phyloP scores from a whole-genome alignment of 495 filamentous ascomycete species.

The Tuber magnatum region DNA sequence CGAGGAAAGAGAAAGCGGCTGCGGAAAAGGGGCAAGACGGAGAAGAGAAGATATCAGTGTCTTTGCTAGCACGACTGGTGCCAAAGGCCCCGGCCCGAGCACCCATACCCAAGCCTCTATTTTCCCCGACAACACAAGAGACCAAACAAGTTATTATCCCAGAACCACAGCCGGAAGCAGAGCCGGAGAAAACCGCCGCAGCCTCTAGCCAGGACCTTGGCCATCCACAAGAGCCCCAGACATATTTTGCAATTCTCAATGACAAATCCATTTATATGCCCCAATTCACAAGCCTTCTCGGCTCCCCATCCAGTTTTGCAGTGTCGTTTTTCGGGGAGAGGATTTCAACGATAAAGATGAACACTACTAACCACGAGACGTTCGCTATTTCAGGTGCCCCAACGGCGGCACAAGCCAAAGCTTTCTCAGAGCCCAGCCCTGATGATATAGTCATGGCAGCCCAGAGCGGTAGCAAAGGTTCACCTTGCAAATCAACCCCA shows the following conservation, averaged over 20 bases:
- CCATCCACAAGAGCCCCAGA: conserved; percentile 23
- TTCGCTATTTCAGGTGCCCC: conserved; percentile 36
- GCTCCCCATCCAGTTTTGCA: conserved; percentile 41
- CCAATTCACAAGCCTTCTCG: conserved; percentile 11
- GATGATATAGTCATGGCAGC: conserved; percentile 84
- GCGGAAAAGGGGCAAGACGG: conserved; percentile 47
- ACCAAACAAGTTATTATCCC: neutral
- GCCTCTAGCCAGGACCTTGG: conserved; percentile 30
- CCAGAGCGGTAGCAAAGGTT: conserved; percentile 77
- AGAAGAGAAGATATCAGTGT: conserved; percentile 28
- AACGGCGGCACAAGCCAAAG: conserved; percentile 31
- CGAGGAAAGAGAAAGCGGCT: conserved; percentile 75
- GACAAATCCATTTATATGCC: conserved; percentile 23
- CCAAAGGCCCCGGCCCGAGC: conserved; percentile 17
- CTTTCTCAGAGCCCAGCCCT: conserved; percentile 85
- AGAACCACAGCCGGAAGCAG: neutral
- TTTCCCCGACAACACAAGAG: neutral
- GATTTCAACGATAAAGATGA: conserved; percentile 23
- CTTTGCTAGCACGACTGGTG: conserved; percentile 34
- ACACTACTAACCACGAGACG: conserved; percentile 30
- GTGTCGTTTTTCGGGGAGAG: conserved; percentile 40
- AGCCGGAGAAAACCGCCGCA: neutral
- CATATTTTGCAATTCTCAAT: conserved; percentile 1
- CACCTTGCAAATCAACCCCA: conserved; percentile 36
- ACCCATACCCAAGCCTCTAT: conserved; percentile 1